These are phyloP conservation scores for Alternaria consortialis DNA, from an alignment of 2,329 filamentous ascomycete species.

Conservation along the genomic window DNA sequence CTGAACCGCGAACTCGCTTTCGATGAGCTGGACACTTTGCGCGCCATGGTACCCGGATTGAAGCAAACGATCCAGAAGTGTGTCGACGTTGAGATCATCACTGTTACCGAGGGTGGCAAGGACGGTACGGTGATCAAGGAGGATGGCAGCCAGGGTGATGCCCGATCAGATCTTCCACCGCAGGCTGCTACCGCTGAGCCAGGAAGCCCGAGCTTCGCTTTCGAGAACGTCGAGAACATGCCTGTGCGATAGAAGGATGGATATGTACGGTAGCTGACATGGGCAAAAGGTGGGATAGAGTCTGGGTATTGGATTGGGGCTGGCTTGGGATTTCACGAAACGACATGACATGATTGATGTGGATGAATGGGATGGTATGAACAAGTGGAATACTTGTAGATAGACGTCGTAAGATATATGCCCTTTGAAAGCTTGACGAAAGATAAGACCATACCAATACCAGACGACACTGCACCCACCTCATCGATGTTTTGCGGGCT, in stretches of 20 bases:
- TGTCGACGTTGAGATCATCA: slow-evolving; percentile 74
- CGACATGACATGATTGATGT: slow-evolving; percentile 1
- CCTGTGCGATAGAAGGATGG: slow-evolving; percentile 28
- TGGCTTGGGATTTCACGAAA: neutral
- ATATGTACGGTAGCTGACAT: neutral
- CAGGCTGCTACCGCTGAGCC: slow-evolving; percentile 80
- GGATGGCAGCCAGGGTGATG: slow-evolving; percentile 65
- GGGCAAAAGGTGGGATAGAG: neutral
- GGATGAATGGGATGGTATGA: neutral
- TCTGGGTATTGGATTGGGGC: neutral
- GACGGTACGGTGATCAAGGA: slow-evolving; percentile 65
- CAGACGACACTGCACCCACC: neutral
- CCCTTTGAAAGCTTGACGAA: neutral
- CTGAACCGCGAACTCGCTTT: slow-evolving; percentile 87
- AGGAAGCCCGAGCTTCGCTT: slow-evolving; percentile 81
- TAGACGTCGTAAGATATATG: neutral
- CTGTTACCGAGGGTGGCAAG: slow-evolving; percentile 75
- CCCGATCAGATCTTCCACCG: slow-evolving; percentile 65
- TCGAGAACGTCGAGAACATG: slow-evolving; percentile 73
- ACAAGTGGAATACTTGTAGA: neutral
- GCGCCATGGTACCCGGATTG: slow-evolving; percentile 80
- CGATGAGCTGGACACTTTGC: slow-evolving; percentile 79
- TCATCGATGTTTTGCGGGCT: neutral
- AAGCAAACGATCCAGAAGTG: slow-evolving; percentile 77
- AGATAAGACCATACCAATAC: neutral